Percentiles rank a stretch among this genome's conserved stretches.
Evolutionary conservation across 2,329 filamentous ascomycete species (phyloP).

Genomic region (Akanthomyces muscarius): DNA sequence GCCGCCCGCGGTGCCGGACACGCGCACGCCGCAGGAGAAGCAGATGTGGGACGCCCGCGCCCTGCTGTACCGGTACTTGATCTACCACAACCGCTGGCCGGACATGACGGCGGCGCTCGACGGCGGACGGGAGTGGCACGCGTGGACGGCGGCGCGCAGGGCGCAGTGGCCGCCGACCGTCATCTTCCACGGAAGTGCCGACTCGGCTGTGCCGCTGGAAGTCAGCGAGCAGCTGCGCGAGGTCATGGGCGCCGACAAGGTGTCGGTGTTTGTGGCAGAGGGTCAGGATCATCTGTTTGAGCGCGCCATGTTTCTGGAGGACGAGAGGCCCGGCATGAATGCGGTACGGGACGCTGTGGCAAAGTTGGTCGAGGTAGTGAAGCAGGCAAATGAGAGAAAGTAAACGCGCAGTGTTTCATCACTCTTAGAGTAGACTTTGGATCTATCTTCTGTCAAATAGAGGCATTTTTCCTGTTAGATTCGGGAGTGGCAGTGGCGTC

Average conservation of each 20-base stretch:
- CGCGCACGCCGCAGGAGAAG: neutral
- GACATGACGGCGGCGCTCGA: slow-evolving; percentile 29
- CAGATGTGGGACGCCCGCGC: slow-evolving; percentile 18
- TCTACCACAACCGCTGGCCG: slow-evolving; percentile 29
- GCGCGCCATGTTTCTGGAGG: slow-evolving; percentile 29
- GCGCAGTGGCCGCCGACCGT: slow-evolving; percentile 32
- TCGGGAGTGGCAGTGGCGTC: too few species aligned
- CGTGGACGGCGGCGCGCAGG: slow-evolving; percentile 16
- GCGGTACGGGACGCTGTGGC: slow-evolving; percentile 25
- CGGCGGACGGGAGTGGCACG: slow-evolving; percentile 30
- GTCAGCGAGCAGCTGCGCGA: slow-evolving; percentile 28
- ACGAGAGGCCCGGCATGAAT: slow-evolving; percentile 26
- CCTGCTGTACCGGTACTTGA: slow-evolving; percentile 32
- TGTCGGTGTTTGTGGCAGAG: slow-evolving; percentile 25
- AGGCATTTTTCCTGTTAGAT: too few species aligned
- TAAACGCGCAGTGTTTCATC: too few species aligned
- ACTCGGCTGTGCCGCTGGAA: slow-evolving; percentile 27
- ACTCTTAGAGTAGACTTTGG: neutral
- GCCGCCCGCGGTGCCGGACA: neutral
- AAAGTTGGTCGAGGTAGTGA: slow-evolving; percentile 24
- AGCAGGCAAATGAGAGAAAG: neutral
- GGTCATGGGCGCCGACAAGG: slow-evolving; percentile 25
- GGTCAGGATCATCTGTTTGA: slow-evolving; percentile 30
- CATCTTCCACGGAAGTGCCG: slow-evolving; percentile 31
- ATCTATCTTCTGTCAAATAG: too few species aligned